Percentiles rank a stretch among this genome's conserved stretches.
Evolutionary conservation across 73 alveolate species (phyloP).

Genomic region (Effrenium voratum): DNA sequence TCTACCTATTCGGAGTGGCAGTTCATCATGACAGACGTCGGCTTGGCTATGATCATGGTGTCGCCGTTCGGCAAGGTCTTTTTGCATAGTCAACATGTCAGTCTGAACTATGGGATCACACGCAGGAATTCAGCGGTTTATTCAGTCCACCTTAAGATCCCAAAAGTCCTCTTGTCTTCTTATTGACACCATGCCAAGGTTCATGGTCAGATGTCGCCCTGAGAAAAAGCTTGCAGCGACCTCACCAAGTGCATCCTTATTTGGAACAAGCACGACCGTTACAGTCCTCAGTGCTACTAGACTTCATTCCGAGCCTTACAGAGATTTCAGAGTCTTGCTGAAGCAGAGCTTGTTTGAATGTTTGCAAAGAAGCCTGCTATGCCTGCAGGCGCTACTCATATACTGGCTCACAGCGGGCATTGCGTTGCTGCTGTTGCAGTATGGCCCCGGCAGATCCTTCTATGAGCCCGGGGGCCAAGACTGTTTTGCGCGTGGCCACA

Average conservation of each 20-base stretch:
- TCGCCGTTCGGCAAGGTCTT: not conserved
- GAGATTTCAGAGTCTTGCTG: not conserved
- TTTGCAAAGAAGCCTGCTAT: no score
- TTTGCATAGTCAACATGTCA: not conserved
- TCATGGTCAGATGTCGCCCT: slow-evolving; percentile 88
- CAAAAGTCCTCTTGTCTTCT: no score
- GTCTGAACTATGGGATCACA: not conserved
- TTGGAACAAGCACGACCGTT: slow-evolving; percentile 44
- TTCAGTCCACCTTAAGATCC: no score
- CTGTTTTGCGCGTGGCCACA: no score
- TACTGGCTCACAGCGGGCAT: slow-evolving; percentile 52
- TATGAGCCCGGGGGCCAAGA: slow-evolving; percentile 21
- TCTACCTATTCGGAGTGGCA: slow-evolving; percentile 74
- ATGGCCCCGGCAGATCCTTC: slow-evolving; percentile 60
- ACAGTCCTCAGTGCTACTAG: slow-evolving; percentile 51
- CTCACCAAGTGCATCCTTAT: slow-evolving; percentile 68
- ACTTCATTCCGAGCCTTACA: not conserved
- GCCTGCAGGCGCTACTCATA: slow-evolving; percentile 24
- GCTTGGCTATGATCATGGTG: slow-evolving; percentile 74
- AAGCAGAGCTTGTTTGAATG: no score
- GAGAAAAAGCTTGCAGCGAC: not conserved
- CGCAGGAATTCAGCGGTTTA: no score
- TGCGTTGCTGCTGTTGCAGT: slow-evolving; percentile 58
- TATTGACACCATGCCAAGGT: not conserved
- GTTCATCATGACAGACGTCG: slow-evolving; percentile 81